Percentiles rank a stretch among this genome's conserved stretches.
phyloP scores from a whole-genome alignment of 768 basidiomycete genomes.

The Mycena crocata region DNA sequence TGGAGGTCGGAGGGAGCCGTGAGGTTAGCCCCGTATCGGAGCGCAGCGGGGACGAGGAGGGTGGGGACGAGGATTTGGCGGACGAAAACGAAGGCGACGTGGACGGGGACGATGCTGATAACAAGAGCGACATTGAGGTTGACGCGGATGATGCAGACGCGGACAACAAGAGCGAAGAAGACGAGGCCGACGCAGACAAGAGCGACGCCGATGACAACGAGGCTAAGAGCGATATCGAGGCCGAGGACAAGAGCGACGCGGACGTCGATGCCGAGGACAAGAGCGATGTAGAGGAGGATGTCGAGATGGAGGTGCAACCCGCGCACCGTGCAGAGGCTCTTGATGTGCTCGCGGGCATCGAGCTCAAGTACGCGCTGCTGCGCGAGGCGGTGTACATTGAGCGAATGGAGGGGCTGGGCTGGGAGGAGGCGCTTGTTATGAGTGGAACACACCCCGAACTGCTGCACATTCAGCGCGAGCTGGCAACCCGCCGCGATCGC shows the following conservation, averaged over 20 bases:
- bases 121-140: conserved; percentile 41
- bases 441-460: conserved; percentile 89
- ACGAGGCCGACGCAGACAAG: conserved; percentile 37
- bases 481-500: conserved; percentile 82
- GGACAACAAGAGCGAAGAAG: conserved; percentile 37
- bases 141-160: conserved; percentile 40
- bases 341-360: conserved; percentile 88
- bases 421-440: conserved; percentile 86
- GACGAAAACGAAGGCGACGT: conserved; percentile 29
- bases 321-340: conserved; percentile 89
- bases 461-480: conserved; percentile 81
- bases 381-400: conserved; percentile 92
- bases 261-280: conserved; percentile 54
- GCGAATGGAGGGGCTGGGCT: conserved; percentile 90
- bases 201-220: conserved; percentile 41
- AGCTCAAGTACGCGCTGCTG: conserved; percentile 91
- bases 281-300: conserved; percentile 52
- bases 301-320: conserved; percentile 80
- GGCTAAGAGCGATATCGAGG: conserved; percentile 43
- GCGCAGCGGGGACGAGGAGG: conserved; percentile 42
- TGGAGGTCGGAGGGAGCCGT: conserved; percentile 25
- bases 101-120: conserved; percentile 32
- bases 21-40: conserved; percentile 28
- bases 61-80: conserved; percentile 36
- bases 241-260: conserved; percentile 44